A percentile compares a stretch with the other conserved stretches of the same genome.
Evolutionary conservation across 2,329 filamentous ascomycete genomes (phyloP).

Genomic region (Xylariaceae sp.): DNA sequence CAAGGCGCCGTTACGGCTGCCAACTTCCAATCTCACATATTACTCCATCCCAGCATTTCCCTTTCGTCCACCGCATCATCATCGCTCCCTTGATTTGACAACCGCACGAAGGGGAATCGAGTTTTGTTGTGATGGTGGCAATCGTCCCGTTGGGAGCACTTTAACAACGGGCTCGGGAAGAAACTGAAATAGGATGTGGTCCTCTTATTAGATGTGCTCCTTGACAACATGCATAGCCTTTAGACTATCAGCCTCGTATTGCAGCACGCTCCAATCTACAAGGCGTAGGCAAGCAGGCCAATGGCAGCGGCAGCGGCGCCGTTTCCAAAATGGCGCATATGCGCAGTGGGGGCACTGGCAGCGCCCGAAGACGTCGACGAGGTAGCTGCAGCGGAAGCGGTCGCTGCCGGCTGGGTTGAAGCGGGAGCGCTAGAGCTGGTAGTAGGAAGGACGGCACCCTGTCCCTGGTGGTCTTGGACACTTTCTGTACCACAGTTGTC

Average conservation of each 20-base stretch:
- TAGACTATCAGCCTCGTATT: conserved; percentile 5
- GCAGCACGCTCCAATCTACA: conserved; percentile 33
- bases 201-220: background rate
- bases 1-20: conserved; percentile 5
- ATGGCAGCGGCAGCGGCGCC: conserved; percentile 46
- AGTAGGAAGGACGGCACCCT: conserved; percentile 26
- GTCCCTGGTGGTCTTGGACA: conserved; percentile 33
- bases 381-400: too few relatives aligned
- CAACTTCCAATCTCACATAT: conserved; percentile 6
- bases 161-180: background rate
- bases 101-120: conserved; percentile 6
- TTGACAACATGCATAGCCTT: background rate
- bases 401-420: conserved; percentile 16
- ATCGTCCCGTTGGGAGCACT: background rate
- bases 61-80: conserved; percentile 13
- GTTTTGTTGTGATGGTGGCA: conserved; percentile 3
- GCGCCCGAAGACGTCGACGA: conserved; percentile 23
- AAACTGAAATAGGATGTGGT: background rate
- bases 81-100: conserved; percentile 1
- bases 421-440: conserved; percentile 29
- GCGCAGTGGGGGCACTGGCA: conserved; percentile 23
- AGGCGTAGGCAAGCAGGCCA: conserved; percentile 47
- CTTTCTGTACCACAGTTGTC: conserved; percentile 43
- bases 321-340: conserved; percentile 36
- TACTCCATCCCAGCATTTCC: conserved; percentile 2